Evolutionary conservation across 1,284 basidiomycete species (phyloP), one percentile per base, ranked within the genome.

Genomic region (Cutaneotrichosporon sp.): DNA sequence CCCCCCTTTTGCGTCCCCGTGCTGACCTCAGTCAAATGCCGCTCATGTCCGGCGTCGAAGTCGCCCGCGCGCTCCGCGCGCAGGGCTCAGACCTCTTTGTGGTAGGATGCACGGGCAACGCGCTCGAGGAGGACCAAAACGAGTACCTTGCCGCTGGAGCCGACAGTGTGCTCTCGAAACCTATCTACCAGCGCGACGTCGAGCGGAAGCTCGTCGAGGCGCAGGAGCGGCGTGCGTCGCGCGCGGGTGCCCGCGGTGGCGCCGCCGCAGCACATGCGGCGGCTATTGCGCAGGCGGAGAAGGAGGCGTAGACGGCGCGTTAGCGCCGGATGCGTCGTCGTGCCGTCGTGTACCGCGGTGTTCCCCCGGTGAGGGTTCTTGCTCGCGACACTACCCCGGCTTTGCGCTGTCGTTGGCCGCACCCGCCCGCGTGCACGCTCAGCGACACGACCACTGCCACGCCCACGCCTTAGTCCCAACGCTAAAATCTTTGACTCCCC

Each of bases 131-230:
- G 34, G 85, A 86, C 66, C 73, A 73, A 58, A 81, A 84, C 50
- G 85, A 87, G 68, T 91, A 89, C 68, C 74, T 86, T 8, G 80
- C 81, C 1, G 87, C 87, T 4, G 87, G 88, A 7, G 87, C 83
- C 40, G 84, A 90, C 38, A 61, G 54, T 22, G 67, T 73, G 23
- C 56, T 71, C 14, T 56, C 70, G 13, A 73, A 73, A 51, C 70
- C 73, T 9, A 69, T 75, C 17, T 68, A 74, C 41, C 69, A 72
- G 48, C 66, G 64, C 44, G 53, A 62, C 4, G 60, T 74, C 15
- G 49, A 68, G 37, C 63, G 62, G 22, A 62, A 64, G 59, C 66
- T 74, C 40, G 58, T 63, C 30, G 63, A 68, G 42, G 70, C 72
- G 22, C 56, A 65, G 40, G 63, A 54, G 46, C 37, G 68, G 34